A percentile compares a stretch with the other conserved stretches of the same genome.
These are phyloP conservation scores for Nitzschia inconspicua DNA, from an alignment of 108 stramenopile genomes.

Conservation along the genomic window DNA sequence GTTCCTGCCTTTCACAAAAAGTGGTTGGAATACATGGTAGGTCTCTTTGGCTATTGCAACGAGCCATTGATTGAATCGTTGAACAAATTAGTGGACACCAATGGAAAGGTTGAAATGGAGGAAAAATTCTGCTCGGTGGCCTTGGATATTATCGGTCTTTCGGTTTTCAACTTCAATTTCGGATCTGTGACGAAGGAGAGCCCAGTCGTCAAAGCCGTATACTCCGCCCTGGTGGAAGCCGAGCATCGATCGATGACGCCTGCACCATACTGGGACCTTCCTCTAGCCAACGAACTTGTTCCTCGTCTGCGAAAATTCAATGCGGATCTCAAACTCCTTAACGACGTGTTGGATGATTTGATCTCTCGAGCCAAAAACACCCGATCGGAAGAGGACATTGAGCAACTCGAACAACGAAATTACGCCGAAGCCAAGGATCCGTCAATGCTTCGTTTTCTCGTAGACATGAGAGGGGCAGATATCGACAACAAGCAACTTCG, in stretches of 20 bases:
- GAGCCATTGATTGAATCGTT: conserved; percentile 68
- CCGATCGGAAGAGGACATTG: conserved; percentile 82
- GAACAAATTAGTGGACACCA: conserved; percentile 44
- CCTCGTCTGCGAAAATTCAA: conserved; percentile 92
- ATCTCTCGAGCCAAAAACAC: conserved; percentile 81
- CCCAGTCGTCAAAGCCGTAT: conserved; percentile 91
- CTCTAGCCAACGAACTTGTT: conserved; percentile 87
- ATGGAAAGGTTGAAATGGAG: conserved; percentile 87
- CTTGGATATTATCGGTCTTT: conserved; percentile 90
- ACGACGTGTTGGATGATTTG: conserved; percentile 86
- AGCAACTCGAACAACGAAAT: conserved; percentile 87
- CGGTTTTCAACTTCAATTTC: conserved; percentile 96
- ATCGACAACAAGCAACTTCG: conserved; percentile 91
- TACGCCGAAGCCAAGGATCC: conserved; percentile 90
- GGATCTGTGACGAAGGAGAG: conserved; percentile 83
- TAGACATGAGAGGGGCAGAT: conserved; percentile 93
- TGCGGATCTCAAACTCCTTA: conserved; percentile 80
- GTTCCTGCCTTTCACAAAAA: conserved; percentile 94
- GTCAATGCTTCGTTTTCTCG: conserved; percentile 89
- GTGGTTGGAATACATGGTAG: conserved; percentile 93
- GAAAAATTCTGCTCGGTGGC: conserved; percentile 88
- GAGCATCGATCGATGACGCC: conserved; percentile 95
- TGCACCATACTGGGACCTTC: conserved; percentile 95
- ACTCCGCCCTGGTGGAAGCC: conserved; percentile 90
- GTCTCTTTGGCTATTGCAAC: conserved; percentile 90